Evolutionary conservation across 495 filamentous ascomycete species (phyloP), one percentile per base, ranked within the genome.

Genomic region (Polyplosphaeria fusca): DNA sequence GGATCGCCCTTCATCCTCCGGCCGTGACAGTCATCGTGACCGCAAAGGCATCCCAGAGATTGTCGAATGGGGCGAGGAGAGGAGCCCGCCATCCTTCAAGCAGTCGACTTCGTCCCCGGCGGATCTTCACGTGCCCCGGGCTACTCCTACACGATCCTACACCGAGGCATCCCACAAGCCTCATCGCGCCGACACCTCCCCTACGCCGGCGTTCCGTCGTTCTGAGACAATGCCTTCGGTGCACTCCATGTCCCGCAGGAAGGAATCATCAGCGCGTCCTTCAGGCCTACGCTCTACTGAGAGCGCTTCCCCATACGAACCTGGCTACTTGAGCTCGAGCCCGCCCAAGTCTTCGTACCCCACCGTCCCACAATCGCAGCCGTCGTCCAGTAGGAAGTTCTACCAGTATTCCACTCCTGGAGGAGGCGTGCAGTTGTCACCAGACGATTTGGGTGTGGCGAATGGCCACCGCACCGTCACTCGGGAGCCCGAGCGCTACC

Each of bases 41-140:
- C 61, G 64, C 0, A 57, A 59, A 48, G 39, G 46, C 20, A 4
- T 57, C 44, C 62, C 63, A 12, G 66, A 68, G 50, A 68, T 68
- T 38, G 66, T 68, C 12, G 66, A 68, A 24, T 61, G 54, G 55
- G 55, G 20, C 12, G 52, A 58, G 22, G 25, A 46, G 5, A 59
- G 46, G 43, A 50, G 14, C 11, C 47, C 41, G 20, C 61, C 63
- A 24, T 32, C 56, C 40, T 59, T 66, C 45, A 58, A 58, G 40
- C 65, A 55, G 32, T 64, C 55, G 14, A 52, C 12, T 19, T 64
- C 60, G 18, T 68, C 63, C 11, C 60, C 56, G 7, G 53, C 62
- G 19, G 60, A 60, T n/a, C 40, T 66, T 19, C 51, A 61, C 24
- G 52, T 64, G 26, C 56, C 45, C 9, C 52, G 54, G n/a, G 32